Evolutionary conservation across 352 stramenopile genomes (phyloP).

Genomic region (Pythium plurisporium): DNA sequence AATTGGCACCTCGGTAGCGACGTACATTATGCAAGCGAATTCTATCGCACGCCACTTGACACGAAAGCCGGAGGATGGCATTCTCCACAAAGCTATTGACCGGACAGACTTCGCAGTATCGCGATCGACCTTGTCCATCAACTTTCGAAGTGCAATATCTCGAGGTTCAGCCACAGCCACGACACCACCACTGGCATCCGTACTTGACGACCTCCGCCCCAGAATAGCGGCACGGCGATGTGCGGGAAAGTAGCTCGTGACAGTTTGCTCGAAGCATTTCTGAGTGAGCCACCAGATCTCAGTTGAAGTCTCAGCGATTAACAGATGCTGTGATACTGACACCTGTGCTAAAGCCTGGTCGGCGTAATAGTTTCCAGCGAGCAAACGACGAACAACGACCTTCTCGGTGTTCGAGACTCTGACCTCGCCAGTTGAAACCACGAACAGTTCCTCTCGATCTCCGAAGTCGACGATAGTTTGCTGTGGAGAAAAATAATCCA

Average conservation of each 20-base stretch:
- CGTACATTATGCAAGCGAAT: constrained; percentile 7
- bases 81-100: constrained; percentile 13
- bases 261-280: constrained; percentile 10
- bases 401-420: constrained; percentile 3
- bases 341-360: constrained; percentile 5
- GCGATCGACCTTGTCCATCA: constrained; percentile 15
- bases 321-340: neutral
- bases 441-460: constrained; percentile 12
- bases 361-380: constrained; percentile 11
- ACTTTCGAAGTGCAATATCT: constrained; percentile 16
- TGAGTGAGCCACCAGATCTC: constrained; percentile 25
- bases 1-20: constrained; percentile 14
- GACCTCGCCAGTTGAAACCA: constrained; percentile 19
- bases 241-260: constrained; percentile 16
- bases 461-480: constrained; percentile 14
- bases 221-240: neutral
- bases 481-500: constrained; percentile 20
- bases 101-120: constrained; percentile 23
- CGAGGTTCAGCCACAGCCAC: neutral
- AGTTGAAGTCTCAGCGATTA: constrained; percentile 24
- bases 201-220: neutral
- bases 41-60: neutral
- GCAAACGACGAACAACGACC: constrained; percentile 2
- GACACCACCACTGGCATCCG: neutral
- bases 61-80: constrained; percentile 17